A percentile compares a stretch with the other conserved stretches of the same genome.
phyloP scores from a whole-genome alignment of 192 early-diverging fungal species.

The Backusella tuberculispora region DNA sequence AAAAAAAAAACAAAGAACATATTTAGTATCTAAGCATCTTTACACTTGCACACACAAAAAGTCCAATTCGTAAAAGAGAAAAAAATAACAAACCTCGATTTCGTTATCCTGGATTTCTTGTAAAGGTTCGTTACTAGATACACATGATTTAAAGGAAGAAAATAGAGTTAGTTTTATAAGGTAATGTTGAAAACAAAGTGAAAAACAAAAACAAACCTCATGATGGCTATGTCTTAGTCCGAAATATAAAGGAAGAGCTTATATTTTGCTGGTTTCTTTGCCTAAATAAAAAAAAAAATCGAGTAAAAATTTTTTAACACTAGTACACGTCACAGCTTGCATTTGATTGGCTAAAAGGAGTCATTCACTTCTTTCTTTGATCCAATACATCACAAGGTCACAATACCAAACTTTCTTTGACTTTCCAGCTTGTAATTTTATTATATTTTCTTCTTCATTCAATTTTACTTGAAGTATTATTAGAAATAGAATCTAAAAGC shows the following conservation, averaged over 20 bases:
- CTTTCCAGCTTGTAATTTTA: too few species aligned
- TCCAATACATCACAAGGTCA: background rate
- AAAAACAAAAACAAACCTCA: constrained; percentile 13
- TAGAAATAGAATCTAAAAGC: too few species aligned
- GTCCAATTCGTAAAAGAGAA: constrained; percentile 3
- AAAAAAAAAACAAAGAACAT: background rate
- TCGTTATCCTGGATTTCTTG: constrained; percentile 37
- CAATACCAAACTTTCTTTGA: background rate
- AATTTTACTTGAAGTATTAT: too few species aligned
- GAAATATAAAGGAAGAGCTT: constrained; percentile 19
- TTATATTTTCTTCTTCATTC: too few species aligned
- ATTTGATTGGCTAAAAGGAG: background rate
- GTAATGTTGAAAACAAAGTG: background rate
- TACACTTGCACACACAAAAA: background rate
- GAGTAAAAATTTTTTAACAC: constrained; percentile 18
- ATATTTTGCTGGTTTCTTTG: constrained; percentile 15
- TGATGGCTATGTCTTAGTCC: constrained; percentile 14
- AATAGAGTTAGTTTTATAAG: background rate
- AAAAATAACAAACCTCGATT: constrained; percentile 33
- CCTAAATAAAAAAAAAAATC: constrained; percentile 21
- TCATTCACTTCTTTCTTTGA: background rate
- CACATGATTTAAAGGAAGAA: background rate
- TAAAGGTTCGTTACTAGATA: constrained; percentile 35
- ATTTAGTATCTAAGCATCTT: background rate
- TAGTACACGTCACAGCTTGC: constrained; percentile 7